phyloP scores from a whole-genome alignment of 768 basidiomycete species.

The Suillus luteus region DNA sequence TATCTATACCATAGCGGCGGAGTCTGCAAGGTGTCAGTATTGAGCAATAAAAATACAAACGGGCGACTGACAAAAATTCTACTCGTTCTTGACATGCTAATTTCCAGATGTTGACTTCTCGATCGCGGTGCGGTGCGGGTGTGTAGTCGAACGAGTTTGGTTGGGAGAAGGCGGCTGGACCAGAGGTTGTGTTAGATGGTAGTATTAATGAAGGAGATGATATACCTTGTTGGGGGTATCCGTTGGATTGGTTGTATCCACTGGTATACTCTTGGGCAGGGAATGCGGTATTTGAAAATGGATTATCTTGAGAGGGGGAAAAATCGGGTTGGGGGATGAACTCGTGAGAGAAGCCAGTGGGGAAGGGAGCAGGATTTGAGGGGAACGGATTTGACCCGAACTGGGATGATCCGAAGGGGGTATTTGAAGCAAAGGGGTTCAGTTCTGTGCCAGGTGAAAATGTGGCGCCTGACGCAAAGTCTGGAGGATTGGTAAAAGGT shows the following conservation, averaged over 20 bases:
- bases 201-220: too few relatives aligned
- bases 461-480: not conserved
- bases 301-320: not conserved
- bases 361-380: not conserved
- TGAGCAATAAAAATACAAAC: constrained; percentile 12
- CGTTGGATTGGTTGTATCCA: constrained; percentile 1
- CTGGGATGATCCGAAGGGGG: not conserved
- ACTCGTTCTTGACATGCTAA: constrained; percentile 37
- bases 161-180: not conserved
- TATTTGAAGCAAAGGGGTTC: not conserved
- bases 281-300: constrained; percentile 1
- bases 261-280: not conserved
- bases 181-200: not conserved
- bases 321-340: constrained; percentile 5
- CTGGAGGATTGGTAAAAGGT: not conserved
- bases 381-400: constrained; percentile 5
- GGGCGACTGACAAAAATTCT: constrained; percentile 32
- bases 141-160: constrained; percentile 10
- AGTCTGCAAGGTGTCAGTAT: constrained; percentile 19
- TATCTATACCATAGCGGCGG: constrained; percentile 34
- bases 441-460: not conserved
- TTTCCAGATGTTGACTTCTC: constrained; percentile 38
- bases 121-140: constrained; percentile 33
- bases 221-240: constrained; percentile 4
- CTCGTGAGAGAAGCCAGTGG: constrained; percentile 3